Evolutionary conservation across 768 basidiomycete species (phyloP).

Genomic region (Xerocomellus chrysenteron): DNA sequence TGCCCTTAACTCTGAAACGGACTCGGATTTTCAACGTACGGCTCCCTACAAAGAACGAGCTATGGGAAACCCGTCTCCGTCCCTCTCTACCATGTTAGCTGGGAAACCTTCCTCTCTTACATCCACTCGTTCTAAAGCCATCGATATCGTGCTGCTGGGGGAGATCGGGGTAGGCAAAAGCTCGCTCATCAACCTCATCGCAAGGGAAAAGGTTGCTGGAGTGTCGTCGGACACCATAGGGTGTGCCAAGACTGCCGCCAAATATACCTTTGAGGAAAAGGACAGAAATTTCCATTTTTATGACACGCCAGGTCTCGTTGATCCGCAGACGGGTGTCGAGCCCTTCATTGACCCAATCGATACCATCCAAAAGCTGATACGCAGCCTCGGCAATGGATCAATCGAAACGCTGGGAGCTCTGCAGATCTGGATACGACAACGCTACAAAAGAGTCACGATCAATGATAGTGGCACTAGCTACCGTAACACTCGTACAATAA

Average conservation of each 20-base stretch:
- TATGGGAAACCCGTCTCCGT: slow-evolving; percentile 12
- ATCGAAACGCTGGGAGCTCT: no score
- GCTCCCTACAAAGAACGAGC: slow-evolving; percentile 8
- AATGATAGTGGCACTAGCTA: no score
- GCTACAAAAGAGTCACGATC: no score
- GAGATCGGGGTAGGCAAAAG: slow-evolving; percentile 39
- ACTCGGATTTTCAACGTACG: background rate
- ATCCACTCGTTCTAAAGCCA: background rate
- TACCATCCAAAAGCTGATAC: slow-evolving; percentile 30
- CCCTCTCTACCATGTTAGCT: slow-evolving; percentile 4
- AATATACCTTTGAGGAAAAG: slow-evolving; percentile 26
- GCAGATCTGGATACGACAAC: no score
- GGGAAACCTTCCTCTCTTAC: slow-evolving; percentile 4
- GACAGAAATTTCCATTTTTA: slow-evolving; percentile 25
- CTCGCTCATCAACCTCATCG: slow-evolving; percentile 42
- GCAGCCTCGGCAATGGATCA: slow-evolving; percentile 19
- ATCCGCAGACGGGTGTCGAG: slow-evolving; percentile 19
- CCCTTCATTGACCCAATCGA: slow-evolving; percentile 24
- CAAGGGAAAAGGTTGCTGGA: slow-evolving; percentile 21
- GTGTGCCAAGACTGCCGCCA: slow-evolving; percentile 30
- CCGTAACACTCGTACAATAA: no score
- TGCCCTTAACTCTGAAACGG: background rate
- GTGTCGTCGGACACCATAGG: slow-evolving; percentile 33
- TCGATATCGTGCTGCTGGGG: slow-evolving; percentile 38
- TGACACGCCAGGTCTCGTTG: slow-evolving; percentile 36